A percentile compares a stretch with the other conserved stretches of the same genome.
Conservation (phyloP, 2,329 filamentous ascomycete species). For the Aspergillus floridensis region DNA sequence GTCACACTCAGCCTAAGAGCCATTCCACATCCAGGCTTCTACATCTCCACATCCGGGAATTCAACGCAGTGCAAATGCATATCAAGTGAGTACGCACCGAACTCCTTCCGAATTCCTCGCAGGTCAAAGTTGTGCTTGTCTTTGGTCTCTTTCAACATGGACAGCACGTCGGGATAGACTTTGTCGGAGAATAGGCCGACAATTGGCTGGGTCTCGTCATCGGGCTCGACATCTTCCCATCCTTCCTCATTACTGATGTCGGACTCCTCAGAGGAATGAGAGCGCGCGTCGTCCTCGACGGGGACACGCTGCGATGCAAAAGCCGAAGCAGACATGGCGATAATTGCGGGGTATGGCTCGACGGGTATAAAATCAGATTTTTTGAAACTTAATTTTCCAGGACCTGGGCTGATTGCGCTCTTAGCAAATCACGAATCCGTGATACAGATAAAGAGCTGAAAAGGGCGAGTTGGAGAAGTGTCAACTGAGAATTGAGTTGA, state of each 20-base stretch:
- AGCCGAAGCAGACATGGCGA: constrained; percentile 30
- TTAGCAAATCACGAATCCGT: not conserved
- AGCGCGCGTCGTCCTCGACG: constrained; percentile 26
- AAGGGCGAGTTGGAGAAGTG: not conserved
- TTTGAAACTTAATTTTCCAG: not conserved
- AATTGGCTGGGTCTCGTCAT: constrained; percentile 61
- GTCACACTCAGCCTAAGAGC: not conserved
- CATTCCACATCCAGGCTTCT: too few relatives aligned
- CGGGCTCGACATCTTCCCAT: constrained; percentile 61
- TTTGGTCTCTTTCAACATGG: constrained; percentile 69
- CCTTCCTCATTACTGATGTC: constrained; percentile 52
- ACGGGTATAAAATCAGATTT: not conserved
- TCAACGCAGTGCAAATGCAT: not conserved
- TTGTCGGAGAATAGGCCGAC: constrained; percentile 67
- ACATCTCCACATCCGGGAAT: too few relatives aligned
- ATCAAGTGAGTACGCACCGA: constrained; percentile 39
- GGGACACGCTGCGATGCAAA: constrained; percentile 19
- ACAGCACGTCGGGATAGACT: constrained; percentile 61
- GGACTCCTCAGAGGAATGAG: constrained; percentile 41
- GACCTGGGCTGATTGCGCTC: not conserved
- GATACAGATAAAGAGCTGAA: not conserved
- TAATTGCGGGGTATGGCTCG: constrained; percentile 6
- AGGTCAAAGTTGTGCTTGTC: constrained; percentile 67
- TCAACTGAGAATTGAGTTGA: not conserved
- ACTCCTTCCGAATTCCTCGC: constrained; percentile 54